Evolutionary conservation across 257 asterid genomes (phyloP).

Genomic region (Scutellaria galericulata): DNA sequence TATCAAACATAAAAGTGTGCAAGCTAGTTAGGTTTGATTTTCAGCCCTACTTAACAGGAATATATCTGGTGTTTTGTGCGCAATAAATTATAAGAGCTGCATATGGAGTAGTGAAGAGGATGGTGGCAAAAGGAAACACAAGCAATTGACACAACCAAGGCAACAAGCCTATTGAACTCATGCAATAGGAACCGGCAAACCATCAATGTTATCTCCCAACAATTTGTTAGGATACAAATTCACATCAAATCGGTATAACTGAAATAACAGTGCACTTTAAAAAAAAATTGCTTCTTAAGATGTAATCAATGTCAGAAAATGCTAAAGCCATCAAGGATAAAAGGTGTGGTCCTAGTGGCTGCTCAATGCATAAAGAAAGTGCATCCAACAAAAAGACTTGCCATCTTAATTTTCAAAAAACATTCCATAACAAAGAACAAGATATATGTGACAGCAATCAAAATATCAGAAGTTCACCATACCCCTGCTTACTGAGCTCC

Average conservation of each 20-base stretch:
- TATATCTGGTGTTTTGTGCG: constrained; percentile 3
- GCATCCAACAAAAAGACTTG: neutral
- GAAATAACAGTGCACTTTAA: neutral
- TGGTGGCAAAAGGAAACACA: constrained; percentile 12
- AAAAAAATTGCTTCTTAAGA: constrained; percentile 4
- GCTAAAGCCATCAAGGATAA: constrained; percentile 21
- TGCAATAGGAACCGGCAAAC: neutral
- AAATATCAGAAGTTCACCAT: constrained; percentile 46
- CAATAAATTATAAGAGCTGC: constrained; percentile 10
- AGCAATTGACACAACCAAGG: neutral
- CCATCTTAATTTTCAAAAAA: constrained; percentile 10
- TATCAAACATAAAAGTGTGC: no score
- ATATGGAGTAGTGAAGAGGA: constrained; percentile 12
- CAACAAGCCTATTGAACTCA: neutral
- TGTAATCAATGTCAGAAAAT: neutral
- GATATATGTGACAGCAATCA: constrained; percentile 19
- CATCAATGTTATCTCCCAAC: neutral
- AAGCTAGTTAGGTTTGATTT: no score
- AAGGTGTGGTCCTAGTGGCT: neutral
- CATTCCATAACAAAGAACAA: neutral
- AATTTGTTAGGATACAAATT: constrained; percentile 13
- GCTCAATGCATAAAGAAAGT: constrained; percentile 17
- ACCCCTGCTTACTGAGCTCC: constrained; percentile 95
- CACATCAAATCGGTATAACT: constrained; percentile 4
- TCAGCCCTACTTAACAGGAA: neutral